These are phyloP conservation scores for Wickerhamomyces kurtzmanii DNA, from an alignment of 805 yeast species.

Conservation along the genomic window DNA sequence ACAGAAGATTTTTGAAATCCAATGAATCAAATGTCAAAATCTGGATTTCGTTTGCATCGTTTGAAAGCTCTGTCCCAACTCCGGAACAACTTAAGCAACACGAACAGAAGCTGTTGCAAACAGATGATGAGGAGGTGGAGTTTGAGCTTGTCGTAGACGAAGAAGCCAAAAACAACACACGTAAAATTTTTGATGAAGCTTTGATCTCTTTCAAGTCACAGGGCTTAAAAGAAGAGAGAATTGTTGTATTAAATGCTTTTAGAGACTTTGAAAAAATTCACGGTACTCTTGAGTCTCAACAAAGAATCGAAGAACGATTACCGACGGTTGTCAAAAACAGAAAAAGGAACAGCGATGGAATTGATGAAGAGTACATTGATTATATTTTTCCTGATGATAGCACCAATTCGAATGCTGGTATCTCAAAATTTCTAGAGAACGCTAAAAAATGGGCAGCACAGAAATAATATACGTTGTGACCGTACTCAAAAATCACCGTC, in stretches of 20 bases:
- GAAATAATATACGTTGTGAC: conserved; percentile 5
- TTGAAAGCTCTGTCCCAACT: conserved; percentile 60
- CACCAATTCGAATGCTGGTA: conserved; percentile 9
- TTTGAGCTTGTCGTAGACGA: conserved; percentile 42
- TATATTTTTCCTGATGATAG: conserved; percentile 63
- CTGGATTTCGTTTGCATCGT: conserved; percentile 64
- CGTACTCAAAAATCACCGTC: conserved; percentile 5
- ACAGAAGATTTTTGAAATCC: conserved; percentile 25
- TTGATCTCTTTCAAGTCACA: conserved; percentile 29
- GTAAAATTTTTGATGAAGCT: conserved; percentile 50
- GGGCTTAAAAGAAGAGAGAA: conserved; percentile 31
- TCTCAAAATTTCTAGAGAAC: conserved; percentile 29
- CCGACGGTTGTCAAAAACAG: conserved; percentile 46
- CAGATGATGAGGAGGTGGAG: conserved; percentile 32
- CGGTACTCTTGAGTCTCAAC: conserved; percentile 35
- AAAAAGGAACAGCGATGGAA: conserved; percentile 29
- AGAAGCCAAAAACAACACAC: conserved; percentile 37
- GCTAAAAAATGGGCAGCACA: conserved; percentile 39
- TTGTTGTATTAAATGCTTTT: conserved; percentile 49
- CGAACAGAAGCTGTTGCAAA: conserved; percentile 10
- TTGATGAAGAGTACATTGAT: conserved; percentile 45
- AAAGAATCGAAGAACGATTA: conserved; percentile 29
- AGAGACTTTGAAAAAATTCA: conserved; percentile 52
- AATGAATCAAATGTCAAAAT: conserved; percentile 23
- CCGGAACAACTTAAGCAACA: conserved; percentile 34